Conservation (phyloP, 163 green algal genomes). For the Volvox carteri region DNA sequence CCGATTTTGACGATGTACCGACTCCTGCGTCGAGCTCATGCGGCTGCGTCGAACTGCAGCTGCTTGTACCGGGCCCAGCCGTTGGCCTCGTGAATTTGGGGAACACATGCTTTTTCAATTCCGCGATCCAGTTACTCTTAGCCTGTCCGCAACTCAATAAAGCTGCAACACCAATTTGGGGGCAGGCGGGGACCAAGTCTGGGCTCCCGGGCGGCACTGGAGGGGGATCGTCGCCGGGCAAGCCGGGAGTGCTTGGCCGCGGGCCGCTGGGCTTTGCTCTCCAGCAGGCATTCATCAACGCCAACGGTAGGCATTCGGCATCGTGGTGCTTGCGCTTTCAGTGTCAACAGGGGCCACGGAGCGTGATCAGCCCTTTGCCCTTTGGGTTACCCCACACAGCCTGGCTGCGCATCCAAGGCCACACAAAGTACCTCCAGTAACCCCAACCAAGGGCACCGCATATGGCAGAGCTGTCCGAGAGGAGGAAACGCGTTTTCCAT, state of each 20-base stretch:
- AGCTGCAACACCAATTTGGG: neutral
- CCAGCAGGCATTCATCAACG: slow-evolving; percentile 60
- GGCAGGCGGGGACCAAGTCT: neutral
- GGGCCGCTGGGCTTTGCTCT: slow-evolving; percentile 62
- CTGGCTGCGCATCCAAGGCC: too few relatives aligned
- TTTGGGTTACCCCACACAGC: too few relatives aligned
- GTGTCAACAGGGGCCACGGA: too few relatives aligned
- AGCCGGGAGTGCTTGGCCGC: neutral
- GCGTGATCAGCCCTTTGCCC: too few relatives aligned
- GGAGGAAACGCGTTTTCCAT: too few relatives aligned
- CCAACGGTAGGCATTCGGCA: slow-evolving; percentile 68
- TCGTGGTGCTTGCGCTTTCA: neutral
- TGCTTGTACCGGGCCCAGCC: neutral
- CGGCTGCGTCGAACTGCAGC: neutral
- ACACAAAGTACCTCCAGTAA: too few relatives aligned
- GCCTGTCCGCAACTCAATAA: slow-evolving; percentile 62
- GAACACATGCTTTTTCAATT: slow-evolving; percentile 97
- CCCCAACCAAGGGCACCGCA: too few relatives aligned
- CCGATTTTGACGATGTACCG: too few relatives aligned
- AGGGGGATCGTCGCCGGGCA: neutral
- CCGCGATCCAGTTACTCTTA: slow-evolving; percentile 81
- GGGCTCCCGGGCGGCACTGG: neutral
- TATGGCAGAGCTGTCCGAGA: too few relatives aligned
- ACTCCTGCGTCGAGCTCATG: too few relatives aligned
- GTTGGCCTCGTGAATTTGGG: slow-evolving; percentile 91